Evolutionary conservation across 2,329 filamentous ascomycete genomes (phyloP), one percentile per base, ranked within the genome.

Genomic region (Ophiostoma australiae): DNA sequence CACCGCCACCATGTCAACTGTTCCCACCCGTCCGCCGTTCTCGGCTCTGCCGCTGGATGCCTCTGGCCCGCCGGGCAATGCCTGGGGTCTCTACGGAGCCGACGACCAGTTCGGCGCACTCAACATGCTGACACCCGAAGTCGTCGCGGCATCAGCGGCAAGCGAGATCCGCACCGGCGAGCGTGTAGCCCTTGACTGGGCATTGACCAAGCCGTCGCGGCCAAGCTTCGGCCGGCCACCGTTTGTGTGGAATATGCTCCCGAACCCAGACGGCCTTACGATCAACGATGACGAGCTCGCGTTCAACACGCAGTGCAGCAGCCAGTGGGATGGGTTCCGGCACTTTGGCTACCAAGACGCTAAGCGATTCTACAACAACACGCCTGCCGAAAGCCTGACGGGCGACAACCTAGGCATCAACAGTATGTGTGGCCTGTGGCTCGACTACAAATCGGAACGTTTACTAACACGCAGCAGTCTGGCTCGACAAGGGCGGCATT

Each of bases 31-130:
- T 27, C 52, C 52, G 0, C 67, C 70, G 3, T 75, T 74, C 55
- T 72, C 74, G 31, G 44, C 70, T 10, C 72, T 76, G 3, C 73
- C 75, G 1, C 58, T 70, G 20, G 73, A 75, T 17, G 58, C 69
- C 31, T 48, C 67, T 11, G 73, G 73, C 17, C 75, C 75, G 1
- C 70, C 74, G 7, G 74, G 73, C 48, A 75, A 73, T 69, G 75
- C 75, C 6, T 86, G 84, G 84, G 84, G 84, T 2, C 15, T 85
- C 4, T 85, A 84, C 70, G 61, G 67, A 15, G 44, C 20, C 33
- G 83, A 84, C 75, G 79, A 82, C 69, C 83, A 86, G 65, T 73
- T 81, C n/a, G 85, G 85, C n/a, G 82, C 84, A 71, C 79, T 83
- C 15, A 81, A 80, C 1, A 80, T 84, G 7, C 80, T 88, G 41